Base-by-base conservation (phyloP, 805 yeast genomes). In the Jamesozyma rosinii region DNA sequence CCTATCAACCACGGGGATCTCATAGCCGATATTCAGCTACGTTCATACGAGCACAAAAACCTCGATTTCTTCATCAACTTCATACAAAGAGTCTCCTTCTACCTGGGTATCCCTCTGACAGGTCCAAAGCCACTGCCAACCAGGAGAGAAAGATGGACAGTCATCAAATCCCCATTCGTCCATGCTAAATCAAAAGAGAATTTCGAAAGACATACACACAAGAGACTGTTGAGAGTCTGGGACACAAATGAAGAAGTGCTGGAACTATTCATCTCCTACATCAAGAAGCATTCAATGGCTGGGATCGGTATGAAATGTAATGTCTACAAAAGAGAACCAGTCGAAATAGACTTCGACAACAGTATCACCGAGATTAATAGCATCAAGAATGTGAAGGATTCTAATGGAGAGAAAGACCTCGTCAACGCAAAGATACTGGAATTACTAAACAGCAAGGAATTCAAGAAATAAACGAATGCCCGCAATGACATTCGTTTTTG, bases 121-220 rank as follows among this genome's bases (percentile, higher is more conserved):
- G 89, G 88, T 1, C 81, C 90, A 17, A 71, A 69, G 29, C 84
- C 80, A 39, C 63, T 76, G 49, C 82, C 78, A 49, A 79, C 83
- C 3, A 82, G 78, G 59, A 76, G 80, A 54, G 84, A 90, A 64
- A 76, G 88, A 53, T 90, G 95, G 86, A 92, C 98, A 0, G 95
- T 92, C 36, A 88, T 83, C 56, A 77, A 81, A 61, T 80, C 95
- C 3, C 97, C 97, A 1, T 92, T 92, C 62, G 95, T 84, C 18
- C 92, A 86, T 58, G 95, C 97, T 41, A 89, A 88, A 63, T 75
- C 92, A 9, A 92, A 92, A 67, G 95, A 90, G 68, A 92, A 90
- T 70, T 92, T 84, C 66, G 84, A 85, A 68, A 80, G 97, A 68
- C 73, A 76, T 39, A 92, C 97, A 1, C 84, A 77, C 62, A 78